These are phyloP conservation scores for Claviceps maximensis DNA, from an alignment of 2,329 filamentous ascomycete genomes.

Conservation along the genomic window DNA sequence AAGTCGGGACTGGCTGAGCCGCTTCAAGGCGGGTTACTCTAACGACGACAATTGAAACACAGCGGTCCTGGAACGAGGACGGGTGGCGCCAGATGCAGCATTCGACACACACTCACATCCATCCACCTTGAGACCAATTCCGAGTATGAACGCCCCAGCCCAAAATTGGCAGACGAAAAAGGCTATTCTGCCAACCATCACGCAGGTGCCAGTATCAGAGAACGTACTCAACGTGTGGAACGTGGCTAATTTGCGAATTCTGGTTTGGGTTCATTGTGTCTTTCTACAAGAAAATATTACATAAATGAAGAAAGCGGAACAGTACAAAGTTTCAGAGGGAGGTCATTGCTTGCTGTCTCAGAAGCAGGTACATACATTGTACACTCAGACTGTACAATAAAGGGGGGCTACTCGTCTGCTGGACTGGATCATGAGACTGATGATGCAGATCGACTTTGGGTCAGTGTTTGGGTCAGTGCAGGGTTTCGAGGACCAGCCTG, in stretches of 20 bases:
- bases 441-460: background rate
- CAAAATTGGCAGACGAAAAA: background rate
- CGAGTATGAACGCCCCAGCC: background rate
- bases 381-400: background rate
- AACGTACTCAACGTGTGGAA: background rate
- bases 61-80: background rate
- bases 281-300: background rate
- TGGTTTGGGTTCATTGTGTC: background rate
- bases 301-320: background rate
- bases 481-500: background rate
- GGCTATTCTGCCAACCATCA: background rate
- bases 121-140: background rate
- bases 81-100: conserved; percentile 3
- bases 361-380: background rate
- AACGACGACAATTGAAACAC: background rate
- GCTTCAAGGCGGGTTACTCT: background rate
- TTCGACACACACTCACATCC: no score
- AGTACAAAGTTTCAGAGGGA: no score
- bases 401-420: background rate
- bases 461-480: background rate
- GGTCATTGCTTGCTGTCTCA: background rate
- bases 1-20: background rate
- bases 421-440: background rate
- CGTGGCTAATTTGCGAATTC: background rate
- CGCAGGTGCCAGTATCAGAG: background rate